phyloP scores from a whole-genome alignment of 2,329 filamentous ascomycete genomes.

The Ascochyta rabiei region DNA sequence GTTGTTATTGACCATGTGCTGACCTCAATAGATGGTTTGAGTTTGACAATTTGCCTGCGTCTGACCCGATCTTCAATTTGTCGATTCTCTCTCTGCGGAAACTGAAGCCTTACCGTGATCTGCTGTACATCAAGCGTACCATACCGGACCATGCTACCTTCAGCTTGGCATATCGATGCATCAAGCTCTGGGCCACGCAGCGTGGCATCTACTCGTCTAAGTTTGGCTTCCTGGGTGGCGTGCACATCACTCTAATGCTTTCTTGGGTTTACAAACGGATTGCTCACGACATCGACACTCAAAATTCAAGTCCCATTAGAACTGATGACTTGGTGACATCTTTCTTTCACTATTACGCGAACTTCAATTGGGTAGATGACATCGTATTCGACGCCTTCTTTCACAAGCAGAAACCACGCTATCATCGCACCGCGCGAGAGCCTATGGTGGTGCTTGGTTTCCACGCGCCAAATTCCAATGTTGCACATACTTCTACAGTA shows the following conservation, averaged over 20 bases:
- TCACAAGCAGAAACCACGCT: constrained; percentile 47
- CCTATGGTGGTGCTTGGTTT: constrained; percentile 69
- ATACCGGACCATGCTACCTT: constrained; percentile 66
- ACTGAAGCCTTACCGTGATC: constrained; percentile 68
- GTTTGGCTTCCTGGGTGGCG: constrained; percentile 69
- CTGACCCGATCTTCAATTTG: constrained; percentile 62
- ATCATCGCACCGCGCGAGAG: constrained; percentile 63
- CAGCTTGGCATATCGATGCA: constrained; percentile 62
- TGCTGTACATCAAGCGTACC: constrained; percentile 65
- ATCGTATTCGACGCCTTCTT: constrained; percentile 67
- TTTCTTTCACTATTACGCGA: constrained; percentile 69
- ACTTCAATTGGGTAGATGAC: constrained; percentile 63
- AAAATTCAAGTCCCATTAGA: constrained; percentile 44
- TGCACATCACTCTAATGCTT: constrained; percentile 68
- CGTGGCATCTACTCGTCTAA: constrained; percentile 69
- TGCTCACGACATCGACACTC: constrained; percentile 19
- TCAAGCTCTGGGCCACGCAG: constrained; percentile 67
- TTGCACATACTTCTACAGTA: constrained; percentile 60
- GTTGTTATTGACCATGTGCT: background rate
- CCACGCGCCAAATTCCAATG: constrained; percentile 66
- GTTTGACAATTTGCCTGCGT: constrained; percentile 52
- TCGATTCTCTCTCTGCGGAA: constrained; percentile 63
- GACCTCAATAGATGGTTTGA: constrained; percentile 44
- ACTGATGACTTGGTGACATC: constrained; percentile 60
- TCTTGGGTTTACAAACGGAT: constrained; percentile 63